These are phyloP conservation scores for Yarrowia sp. DNA, from an alignment of 805 yeast species.

Conservation along the genomic window DNA sequence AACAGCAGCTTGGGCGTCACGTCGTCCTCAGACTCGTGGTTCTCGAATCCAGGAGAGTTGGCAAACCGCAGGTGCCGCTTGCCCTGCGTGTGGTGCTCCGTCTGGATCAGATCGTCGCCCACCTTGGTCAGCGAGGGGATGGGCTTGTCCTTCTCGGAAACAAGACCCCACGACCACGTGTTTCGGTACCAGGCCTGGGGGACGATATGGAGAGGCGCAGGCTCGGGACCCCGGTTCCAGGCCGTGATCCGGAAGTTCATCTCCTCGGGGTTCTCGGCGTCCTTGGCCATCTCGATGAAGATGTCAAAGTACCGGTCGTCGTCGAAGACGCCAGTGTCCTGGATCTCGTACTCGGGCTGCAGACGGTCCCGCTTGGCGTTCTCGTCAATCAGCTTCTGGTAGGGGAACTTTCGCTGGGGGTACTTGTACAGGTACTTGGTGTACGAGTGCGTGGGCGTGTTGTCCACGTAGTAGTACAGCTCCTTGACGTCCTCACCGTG, in stretches of 20 bases:
- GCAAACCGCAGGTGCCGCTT: slow-evolving; percentile 71
- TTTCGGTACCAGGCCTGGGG: slow-evolving; percentile 88
- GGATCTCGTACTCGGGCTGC: slow-evolving; percentile 79
- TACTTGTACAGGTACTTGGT: slow-evolving; percentile 91
- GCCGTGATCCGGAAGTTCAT: slow-evolving; percentile 85
- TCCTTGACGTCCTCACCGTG: slow-evolving; percentile 94
- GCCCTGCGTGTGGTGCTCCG: slow-evolving; percentile 76
- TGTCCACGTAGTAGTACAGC: slow-evolving; percentile 74
- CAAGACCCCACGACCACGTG: slow-evolving; percentile 92
- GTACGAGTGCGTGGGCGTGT: slow-evolving; percentile 91
- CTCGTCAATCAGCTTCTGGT: slow-evolving; percentile 71
- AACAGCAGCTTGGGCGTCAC: slow-evolving; percentile 78
- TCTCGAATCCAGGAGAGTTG: slow-evolving; percentile 74
- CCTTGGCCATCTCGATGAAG: slow-evolving; percentile 88
- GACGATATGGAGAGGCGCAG: slow-evolving; percentile 86
- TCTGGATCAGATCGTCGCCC: slow-evolving; percentile 55
- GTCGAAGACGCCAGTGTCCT: slow-evolving; percentile 72
- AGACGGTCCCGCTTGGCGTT: slow-evolving; percentile 68
- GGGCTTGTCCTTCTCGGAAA: slow-evolving; percentile 54
- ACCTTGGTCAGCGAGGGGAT: slow-evolving; percentile 44
- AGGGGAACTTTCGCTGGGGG: slow-evolving; percentile 87
- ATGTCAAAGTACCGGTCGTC: slow-evolving; percentile 84
- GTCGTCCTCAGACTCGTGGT: slow-evolving; percentile 57
- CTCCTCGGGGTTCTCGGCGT: slow-evolving; percentile 79
- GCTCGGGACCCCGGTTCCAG: slow-evolving; percentile 77